Conservation (phyloP, 257 asterid species). For the Nemophila menziesii region DNA sequence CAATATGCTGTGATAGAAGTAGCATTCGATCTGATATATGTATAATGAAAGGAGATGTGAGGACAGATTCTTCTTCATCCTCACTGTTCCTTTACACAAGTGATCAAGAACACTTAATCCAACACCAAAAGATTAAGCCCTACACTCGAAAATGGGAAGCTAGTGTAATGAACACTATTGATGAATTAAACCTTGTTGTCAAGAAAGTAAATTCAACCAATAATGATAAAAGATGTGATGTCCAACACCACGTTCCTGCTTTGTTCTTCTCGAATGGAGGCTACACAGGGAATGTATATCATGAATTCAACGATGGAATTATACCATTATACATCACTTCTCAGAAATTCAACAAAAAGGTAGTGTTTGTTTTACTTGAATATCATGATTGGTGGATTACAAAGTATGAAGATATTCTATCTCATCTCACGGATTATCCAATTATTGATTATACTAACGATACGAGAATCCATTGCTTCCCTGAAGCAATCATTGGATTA, state of each 20-base stretch:
- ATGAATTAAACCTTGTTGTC: conserved; percentile 43
- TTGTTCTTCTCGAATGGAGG: conserved; percentile 73
- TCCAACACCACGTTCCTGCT: conserved; percentile 53
- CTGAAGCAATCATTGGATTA: conserved; percentile 60
- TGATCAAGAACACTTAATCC: conserved; percentile 21
- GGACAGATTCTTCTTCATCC: conserved; percentile 44
- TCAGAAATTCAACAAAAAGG: conserved; percentile 33
- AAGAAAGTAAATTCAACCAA: conserved; percentile 14
- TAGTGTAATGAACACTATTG: conserved; percentile 55
- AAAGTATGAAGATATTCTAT: conserved; percentile 38
- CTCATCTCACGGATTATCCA: conserved; percentile 30
- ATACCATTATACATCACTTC: conserved; percentile 65
- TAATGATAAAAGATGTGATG: conserved; percentile 41
- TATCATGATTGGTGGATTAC: conserved; percentile 35
- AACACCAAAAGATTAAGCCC: conserved; percentile 59
- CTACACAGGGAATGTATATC: conserved; percentile 71
- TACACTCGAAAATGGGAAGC: conserved; percentile 94
- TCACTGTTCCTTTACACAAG: conserved; percentile 38
- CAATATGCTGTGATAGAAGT: conserved; percentile 77
- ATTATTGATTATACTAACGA: conserved; percentile 37
- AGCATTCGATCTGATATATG: conserved; percentile 63
- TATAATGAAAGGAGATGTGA: conserved; percentile 76
- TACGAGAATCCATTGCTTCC: conserved; percentile 58
- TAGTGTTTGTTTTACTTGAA: conserved; percentile 41
- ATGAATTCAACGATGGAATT: conserved; percentile 69